Percentiles rank a stretch among this genome's conserved stretches.
Conservation (phyloP, 805 yeast genomes). For the Candida patagonica region DNA sequence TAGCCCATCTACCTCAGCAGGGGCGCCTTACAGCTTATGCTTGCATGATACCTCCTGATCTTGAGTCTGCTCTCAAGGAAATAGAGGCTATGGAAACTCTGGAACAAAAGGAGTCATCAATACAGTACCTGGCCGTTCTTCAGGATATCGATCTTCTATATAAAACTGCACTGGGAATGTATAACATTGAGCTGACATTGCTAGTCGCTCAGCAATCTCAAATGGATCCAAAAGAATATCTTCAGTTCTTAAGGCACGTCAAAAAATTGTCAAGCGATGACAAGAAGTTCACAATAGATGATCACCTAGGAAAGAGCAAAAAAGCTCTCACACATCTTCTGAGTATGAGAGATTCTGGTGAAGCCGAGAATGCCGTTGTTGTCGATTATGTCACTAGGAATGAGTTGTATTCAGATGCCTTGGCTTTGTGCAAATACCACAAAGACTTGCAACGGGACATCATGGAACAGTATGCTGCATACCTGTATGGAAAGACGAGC, state of each 20-base stretch:
- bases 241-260: conserved; percentile 80
- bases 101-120: conserved; percentile 46
- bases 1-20: conserved; percentile 52
- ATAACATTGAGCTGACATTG: conserved; percentile 72
- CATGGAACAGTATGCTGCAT: conserved; percentile 52
- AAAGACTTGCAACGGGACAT: conserved; percentile 44
- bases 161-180: conserved; percentile 68
- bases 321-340: conserved; percentile 63
- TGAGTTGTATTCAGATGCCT: conserved; percentile 58
- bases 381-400: conserved; percentile 62
- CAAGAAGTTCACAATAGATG: conserved; percentile 69
- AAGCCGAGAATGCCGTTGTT: conserved; percentile 39
- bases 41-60: conserved; percentile 80
- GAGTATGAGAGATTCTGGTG: conserved; percentile 22
- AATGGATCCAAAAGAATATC: conserved; percentile 93
- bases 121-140: conserved; percentile 80
- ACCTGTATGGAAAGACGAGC: conserved; percentile 45
- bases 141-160: conserved; percentile 83
- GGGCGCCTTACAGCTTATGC: conserved; percentile 86
- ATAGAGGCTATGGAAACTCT: conserved; percentile 46
- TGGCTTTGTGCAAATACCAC: conserved; percentile 52
- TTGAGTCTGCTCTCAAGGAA: conserved; percentile 60
- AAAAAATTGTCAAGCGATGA: conserved; percentile 59
- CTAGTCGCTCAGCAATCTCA: conserved; percentile 92
- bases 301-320: conserved; percentile 54